Conservation (phyloP, 2,329 filamentous ascomycete genomes). For the Neophaeococcomyces aloes region DNA sequence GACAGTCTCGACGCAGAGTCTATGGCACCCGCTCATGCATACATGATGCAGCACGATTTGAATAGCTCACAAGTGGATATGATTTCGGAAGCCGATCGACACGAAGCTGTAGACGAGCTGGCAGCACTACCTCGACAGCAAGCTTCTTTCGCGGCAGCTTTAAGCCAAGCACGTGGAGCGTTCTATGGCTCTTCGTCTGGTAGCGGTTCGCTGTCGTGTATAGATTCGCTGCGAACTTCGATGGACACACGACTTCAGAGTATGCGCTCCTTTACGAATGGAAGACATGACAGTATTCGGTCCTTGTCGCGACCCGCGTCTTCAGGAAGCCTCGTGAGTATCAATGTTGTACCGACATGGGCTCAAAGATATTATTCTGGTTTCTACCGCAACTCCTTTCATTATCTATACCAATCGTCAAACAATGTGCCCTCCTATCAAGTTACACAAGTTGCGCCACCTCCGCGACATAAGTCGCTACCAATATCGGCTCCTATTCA, state of each 20-base stretch:
- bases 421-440: constrained; percentile 13
- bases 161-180: constrained; percentile 12
- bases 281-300: not conserved
- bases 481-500: constrained; percentile 10
- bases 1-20: constrained; percentile 13
- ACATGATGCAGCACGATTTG: constrained; percentile 15
- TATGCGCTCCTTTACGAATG: constrained; percentile 24
- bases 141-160: constrained; percentile 14
- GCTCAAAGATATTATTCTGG: constrained; percentile 53
- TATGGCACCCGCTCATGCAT: constrained; percentile 15
- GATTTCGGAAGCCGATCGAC: constrained; percentile 12
- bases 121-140: constrained; percentile 17
- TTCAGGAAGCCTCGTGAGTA: constrained; percentile 32
- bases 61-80: constrained; percentile 18
- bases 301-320: constrained; percentile 26
- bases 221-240: constrained; percentile 19
- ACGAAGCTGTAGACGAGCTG: constrained; percentile 22
- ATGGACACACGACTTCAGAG: constrained; percentile 26
- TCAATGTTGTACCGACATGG: constrained; percentile 37
- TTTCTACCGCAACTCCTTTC: constrained; percentile 19
- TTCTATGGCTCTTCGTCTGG: constrained; percentile 11
- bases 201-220: constrained; percentile 14
- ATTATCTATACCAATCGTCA: constrained; percentile 16
- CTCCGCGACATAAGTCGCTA: constrained; percentile 10
- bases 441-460: constrained; percentile 6